Evolutionary conservation across 2,329 filamentous ascomycete genomes (phyloP), one percentile per base, ranked within the genome.

Genomic region (Paecilomyces dactylethromorphus): DNA sequence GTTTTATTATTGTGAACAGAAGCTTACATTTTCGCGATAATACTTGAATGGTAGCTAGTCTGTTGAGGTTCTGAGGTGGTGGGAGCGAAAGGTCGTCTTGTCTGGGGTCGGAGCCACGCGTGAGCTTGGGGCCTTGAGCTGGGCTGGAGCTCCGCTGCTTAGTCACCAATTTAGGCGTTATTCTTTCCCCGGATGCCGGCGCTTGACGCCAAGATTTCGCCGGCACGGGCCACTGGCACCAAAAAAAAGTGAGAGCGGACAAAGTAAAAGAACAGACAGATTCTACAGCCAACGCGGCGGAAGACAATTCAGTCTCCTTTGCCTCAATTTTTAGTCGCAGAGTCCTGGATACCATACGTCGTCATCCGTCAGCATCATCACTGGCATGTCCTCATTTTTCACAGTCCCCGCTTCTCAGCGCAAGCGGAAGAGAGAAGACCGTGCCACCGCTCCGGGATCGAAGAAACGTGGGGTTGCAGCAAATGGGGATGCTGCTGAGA

Each of bases 331-430:
- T 45, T 18, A 8, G 18, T 18, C n/a, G 39, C n/a, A 45, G 39
- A 5, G 39, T 6, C n/a, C 15, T 18, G 39, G n/a, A 45, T 45
- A 21, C 13, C 18, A n/a, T 18, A 45, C 39, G 39, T 18, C 6
- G 15, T n/a, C 15, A 18, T 45, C 39, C 8, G 39, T 45, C 39
- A 45, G 39, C 1, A 6, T n/a, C n/a, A 45, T n/a, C 22, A 31
- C 49, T 35, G 56, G 24, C 26, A 95, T 96, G 92, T 96, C 93
- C 69, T 96, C 92, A 45, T 99, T 97, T 78, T 99, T 99, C 78
- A 96, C 92, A 56, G 81, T 88, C 45, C 92, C 94, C 5, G 89
- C 89, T 49, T 88, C 89, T 55, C 89, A 93, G 71, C 91, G 90
- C 79, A 97, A 97, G 83, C 84, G 94, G 68, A 97, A 97, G 82